These are phyloP conservation scores for Stygiomarasmius scandens DNA, from an alignment of 1,284 basidiomycete species.

Conservation along the genomic window DNA sequence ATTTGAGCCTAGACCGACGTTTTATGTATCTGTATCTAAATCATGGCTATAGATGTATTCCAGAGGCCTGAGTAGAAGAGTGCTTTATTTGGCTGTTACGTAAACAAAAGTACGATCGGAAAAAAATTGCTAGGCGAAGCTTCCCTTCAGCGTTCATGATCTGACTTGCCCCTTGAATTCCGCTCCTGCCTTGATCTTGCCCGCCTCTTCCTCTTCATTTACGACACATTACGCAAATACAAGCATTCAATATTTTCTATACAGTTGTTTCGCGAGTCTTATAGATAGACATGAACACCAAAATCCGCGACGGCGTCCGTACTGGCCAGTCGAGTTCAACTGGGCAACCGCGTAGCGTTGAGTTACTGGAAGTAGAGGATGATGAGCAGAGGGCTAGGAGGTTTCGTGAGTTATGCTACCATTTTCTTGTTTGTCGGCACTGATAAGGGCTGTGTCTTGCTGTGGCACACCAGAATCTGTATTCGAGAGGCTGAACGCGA, in stretches of 20 bases:
- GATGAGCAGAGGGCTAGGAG: slow-evolving; percentile 34
- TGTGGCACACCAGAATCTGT: slow-evolving; percentile 24
- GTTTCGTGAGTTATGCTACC: slow-evolving; percentile 26
- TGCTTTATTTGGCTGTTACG: too few relatives aligned
- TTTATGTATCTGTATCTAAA: too few relatives aligned
- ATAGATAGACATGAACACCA: background rate
- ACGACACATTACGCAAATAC: background rate
- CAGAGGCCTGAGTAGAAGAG: too few relatives aligned
- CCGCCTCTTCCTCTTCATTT: too few relatives aligned
- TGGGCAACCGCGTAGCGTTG: slow-evolving; percentile 2
- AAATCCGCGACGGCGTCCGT: background rate
- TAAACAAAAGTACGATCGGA: too few relatives aligned
- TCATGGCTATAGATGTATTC: too few relatives aligned
- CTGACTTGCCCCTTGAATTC: background rate
- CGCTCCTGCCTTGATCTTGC: too few relatives aligned
- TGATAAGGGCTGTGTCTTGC: background rate
- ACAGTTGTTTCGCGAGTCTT: background rate
- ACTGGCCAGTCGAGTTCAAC: background rate
- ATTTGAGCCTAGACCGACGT: too few relatives aligned
- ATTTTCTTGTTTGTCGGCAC: background rate
- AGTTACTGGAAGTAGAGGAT: slow-evolving; percentile 36
- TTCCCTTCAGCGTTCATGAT: background rate
- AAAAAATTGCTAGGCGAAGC: background rate
- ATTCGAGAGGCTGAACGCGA: slow-evolving; percentile 27
- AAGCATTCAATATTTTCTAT: background rate